Conservation (phyloP, 2,329 filamentous ascomycete genomes). For the Xylariomycetidae sp. region DNA sequence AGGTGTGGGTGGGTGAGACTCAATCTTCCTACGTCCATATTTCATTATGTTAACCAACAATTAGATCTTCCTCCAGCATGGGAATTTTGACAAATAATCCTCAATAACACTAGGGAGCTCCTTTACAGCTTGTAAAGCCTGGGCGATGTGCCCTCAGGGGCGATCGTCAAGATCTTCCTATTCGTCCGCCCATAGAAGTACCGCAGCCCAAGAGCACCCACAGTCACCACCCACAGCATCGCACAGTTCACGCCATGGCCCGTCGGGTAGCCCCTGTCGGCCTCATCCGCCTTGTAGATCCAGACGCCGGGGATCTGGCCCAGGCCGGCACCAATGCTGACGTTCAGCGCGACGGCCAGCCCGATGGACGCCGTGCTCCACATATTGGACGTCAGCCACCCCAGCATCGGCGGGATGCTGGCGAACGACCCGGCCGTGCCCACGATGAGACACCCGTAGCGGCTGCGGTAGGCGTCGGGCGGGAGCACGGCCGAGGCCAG, state of each 20-base stretch:
- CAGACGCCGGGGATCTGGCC: constrained; percentile 70
- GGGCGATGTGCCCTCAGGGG: constrained; percentile 26
- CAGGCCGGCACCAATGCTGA: constrained; percentile 60
- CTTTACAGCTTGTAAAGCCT: no score
- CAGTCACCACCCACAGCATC: constrained; percentile 26
- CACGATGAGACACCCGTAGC: constrained; percentile 68
- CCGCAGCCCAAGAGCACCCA: constrained; percentile 35
- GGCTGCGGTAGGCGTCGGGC: constrained; percentile 49
- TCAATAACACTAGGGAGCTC: no score
- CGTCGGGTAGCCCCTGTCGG: constrained; percentile 58
- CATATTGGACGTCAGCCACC: constrained; percentile 67
- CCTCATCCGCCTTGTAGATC: constrained; percentile 66
- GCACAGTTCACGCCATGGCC: constrained; percentile 57
- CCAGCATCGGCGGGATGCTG: constrained; percentile 64
- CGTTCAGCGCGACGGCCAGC: constrained; percentile 66
- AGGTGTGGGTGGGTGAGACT: no score
- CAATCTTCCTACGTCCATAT: no score
- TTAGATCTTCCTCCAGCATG: no score
- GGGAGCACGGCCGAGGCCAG: constrained; percentile 61
- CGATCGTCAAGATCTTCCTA: constrained; percentile 26
- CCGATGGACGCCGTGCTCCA: constrained; percentile 61
- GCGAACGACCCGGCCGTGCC: constrained; percentile 63
- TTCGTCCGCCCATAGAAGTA: constrained; percentile 51
- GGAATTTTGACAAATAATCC: no score
- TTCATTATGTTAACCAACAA: no score